Conservation (phyloP, 2,329 filamentous ascomycete species). For the Ophiostoma tasmaniense region DNA sequence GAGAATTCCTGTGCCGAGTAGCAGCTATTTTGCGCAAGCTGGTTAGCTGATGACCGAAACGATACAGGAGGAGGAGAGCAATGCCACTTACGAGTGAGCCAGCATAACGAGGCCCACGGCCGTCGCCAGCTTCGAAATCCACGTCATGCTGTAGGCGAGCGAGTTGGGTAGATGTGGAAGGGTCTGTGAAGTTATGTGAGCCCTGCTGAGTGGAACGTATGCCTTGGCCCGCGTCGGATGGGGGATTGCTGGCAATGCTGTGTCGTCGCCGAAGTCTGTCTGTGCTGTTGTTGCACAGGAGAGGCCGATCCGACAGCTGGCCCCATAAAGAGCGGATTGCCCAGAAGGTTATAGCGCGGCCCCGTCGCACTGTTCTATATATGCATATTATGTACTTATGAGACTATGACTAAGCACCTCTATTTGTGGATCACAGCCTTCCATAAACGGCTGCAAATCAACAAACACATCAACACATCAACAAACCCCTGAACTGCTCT, state of each 20-base stretch:
- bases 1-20: conserved; percentile 95
- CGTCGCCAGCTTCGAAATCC: conserved; percentile 63
- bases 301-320: not conserved
- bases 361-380: not conserved
- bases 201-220: not conserved
- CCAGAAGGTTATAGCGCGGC: not conserved
- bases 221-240: not conserved
- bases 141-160: conserved; percentile 47
- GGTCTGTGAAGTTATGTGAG: not conserved
- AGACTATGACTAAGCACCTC: not conserved
- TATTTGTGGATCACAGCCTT: not conserved
- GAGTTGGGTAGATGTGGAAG: not conserved
- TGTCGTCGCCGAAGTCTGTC: not conserved
- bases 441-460: not conserved
- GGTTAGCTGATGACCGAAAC: conserved; percentile 5
- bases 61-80: not conserved
- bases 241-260: not conserved
- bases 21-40: conserved; percentile 51
- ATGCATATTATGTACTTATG: not conserved
- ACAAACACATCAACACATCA: not conserved
- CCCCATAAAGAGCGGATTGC: not conserved
- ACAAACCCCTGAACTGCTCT: not conserved
- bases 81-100: conserved; percentile 66
- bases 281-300: not conserved
- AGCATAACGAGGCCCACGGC: conserved; percentile 69